phyloP scores from a whole-genome alignment of 257 asterid species.

The Sherardia arvensis region DNA sequence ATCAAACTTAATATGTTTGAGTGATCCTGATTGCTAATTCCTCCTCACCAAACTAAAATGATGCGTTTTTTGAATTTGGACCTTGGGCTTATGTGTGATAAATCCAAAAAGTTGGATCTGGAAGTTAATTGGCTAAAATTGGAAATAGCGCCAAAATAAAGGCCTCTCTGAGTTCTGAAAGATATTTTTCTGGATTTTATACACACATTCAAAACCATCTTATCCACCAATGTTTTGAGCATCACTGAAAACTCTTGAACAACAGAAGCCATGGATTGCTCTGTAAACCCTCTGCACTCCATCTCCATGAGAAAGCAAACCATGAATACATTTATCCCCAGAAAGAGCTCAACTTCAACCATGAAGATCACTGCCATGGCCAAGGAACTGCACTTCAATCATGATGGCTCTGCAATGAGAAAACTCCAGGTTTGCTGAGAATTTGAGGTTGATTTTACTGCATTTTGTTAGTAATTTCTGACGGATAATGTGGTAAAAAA shows the following conservation, averaged over 20 bases:
- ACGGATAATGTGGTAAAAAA: background rate
- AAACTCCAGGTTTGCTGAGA: conserved; percentile 48
- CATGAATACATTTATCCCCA: conserved; percentile 16
- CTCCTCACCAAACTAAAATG: too few relatives aligned
- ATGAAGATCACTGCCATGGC: conserved; percentile 51
- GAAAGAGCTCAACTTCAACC: conserved; percentile 26
- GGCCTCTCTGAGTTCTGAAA: background rate
- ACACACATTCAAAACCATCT: background rate
- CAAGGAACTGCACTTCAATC: conserved; percentile 72
- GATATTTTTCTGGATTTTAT: conserved; percentile 1
- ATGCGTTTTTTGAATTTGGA: too few relatives aligned
- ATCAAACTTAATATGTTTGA: too few relatives aligned
- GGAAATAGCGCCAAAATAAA: conserved; percentile 14
- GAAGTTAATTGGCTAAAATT: too few relatives aligned
- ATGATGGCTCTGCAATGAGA: conserved; percentile 66
- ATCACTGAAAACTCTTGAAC: conserved; percentile 3
- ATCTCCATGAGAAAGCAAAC: conserved; percentile 31
- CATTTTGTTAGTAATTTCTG: background rate
- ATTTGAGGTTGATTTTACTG: background rate
- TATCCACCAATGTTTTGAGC: conserved; percentile 1
- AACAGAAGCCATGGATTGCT: conserved; percentile 35
- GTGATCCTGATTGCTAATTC: too few relatives aligned
- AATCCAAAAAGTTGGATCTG: too few relatives aligned
- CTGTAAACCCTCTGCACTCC: conserved; percentile 42
- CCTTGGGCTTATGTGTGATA: too few relatives aligned